Base-by-base conservation (phyloP, 225 moss, liverwort and hornwort genomes). In the Straminergon stramineum region DNA sequence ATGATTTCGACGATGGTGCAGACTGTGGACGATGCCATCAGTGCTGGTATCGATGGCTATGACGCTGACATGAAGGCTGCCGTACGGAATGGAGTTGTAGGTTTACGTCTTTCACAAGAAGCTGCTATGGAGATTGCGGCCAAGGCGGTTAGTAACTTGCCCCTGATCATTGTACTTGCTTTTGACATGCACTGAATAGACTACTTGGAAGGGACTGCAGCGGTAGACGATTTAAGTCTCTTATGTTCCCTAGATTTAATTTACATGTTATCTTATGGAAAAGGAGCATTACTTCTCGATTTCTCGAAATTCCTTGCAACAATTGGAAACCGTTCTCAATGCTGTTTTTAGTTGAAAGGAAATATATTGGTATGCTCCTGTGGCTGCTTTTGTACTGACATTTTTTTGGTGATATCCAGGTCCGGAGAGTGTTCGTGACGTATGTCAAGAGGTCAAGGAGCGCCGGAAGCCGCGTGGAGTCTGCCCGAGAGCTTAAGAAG, bases 1-100 rank as follows among this genome's bases (percentile, higher is more conserved):
- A 12, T 23, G 65, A 64, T 87, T 80, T 83, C 27, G 48, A 71
- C 28, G 14, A 55, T 91, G 65, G 11, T 91, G 90, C 95, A 98
- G 98, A 91, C 90, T 76, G 97, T 99, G 89, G 99, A 99, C 64
- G 97, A 99, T 88, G 99, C 99, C 20, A 96, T 99, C 53, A 95
- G 97, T 86, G 95, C 99, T 53, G 99, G 99, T 88, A 96, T 99
- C 79, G 99, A 99, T 91, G 97, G 99, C 84, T 99, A 99, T 83
- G 99, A 99, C 89, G 96, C 96, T 52, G 97, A 97, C 87, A 99
- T 97, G 99, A 99, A 95, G 87, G 91, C 92, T 80, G 95, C 99
- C 56, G 96, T 99, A 64, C 93, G 93, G 83, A 96, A 94, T 87
- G 95, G 94, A 88, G 97, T 96, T 32, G 92, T 85, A 61, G 99